Evolutionary conservation across 2,329 filamentous ascomycete species (phyloP).

Genomic region (Fusarium tanahbumbuense): DNA sequence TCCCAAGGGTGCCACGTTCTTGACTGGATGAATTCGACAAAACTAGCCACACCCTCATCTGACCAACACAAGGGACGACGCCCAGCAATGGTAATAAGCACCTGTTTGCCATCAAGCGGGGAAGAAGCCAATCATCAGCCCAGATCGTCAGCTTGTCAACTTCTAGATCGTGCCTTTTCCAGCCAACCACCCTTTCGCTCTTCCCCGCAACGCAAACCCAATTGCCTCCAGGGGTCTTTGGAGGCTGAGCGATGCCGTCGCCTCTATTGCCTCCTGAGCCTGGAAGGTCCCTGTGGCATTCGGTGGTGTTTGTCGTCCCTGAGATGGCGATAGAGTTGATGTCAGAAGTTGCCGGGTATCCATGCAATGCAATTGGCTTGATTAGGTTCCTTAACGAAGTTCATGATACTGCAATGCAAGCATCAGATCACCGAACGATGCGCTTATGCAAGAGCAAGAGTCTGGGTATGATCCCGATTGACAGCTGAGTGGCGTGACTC

Average conservation of each 20-base stretch:
- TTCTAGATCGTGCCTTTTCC: constrained; percentile 15
- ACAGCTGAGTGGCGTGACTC: constrained; percentile 35
- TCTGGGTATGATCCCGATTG: constrained; percentile 16
- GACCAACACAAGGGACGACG: constrained; percentile 23
- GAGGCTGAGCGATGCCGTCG: constrained; percentile 11
- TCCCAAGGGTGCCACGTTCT: constrained; percentile 32
- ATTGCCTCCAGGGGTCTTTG: constrained; percentile 34
- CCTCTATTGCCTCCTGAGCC: neutral
- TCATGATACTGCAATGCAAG: neutral
- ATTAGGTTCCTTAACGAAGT: neutral
- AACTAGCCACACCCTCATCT: constrained; percentile 24
- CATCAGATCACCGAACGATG: constrained; percentile 21
- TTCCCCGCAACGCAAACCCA: constrained; percentile 32
- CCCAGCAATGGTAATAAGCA: constrained; percentile 20
- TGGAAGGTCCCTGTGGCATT: neutral
- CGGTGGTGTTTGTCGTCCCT: neutral
- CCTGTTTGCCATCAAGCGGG: constrained; percentile 29
- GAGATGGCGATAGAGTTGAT: constrained; percentile 12
- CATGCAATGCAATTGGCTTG: constrained; percentile 1
- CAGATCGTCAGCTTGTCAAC: constrained; percentile 23
- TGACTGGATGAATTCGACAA: constrained; percentile 31
- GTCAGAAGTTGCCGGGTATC: neutral
- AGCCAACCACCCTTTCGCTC: constrained; percentile 10
- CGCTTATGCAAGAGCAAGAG: constrained; percentile 16
- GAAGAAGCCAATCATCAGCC: constrained; percentile 33